These are phyloP conservation scores for Leccinum subgranulosum DNA, from an alignment of 768 basidiomycete genomes.

Conservation along the genomic window DNA sequence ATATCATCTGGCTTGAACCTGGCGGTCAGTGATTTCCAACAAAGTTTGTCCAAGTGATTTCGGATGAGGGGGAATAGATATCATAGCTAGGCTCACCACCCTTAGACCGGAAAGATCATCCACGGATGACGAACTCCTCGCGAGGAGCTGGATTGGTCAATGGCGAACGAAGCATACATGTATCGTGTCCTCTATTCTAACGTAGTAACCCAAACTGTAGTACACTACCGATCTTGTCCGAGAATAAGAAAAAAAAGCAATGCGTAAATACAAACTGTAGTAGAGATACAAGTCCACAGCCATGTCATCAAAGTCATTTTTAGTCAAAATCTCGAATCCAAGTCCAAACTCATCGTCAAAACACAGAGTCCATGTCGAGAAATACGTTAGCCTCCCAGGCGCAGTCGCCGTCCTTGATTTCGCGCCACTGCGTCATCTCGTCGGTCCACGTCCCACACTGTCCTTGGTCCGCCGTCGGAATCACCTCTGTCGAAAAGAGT, in stretches of 20 bases:
- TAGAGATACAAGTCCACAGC: neutral
- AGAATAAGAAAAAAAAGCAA: neutral
- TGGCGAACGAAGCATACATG: neutral
- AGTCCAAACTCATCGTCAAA: slow-evolving; percentile 26
- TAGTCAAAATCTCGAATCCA: neutral
- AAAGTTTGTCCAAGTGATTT: no score
- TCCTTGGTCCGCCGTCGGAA: neutral
- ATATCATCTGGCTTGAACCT: no score
- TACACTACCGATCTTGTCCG: neutral
- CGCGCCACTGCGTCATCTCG: neutral
- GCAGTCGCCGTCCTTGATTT: neutral
- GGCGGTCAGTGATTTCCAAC: no score
- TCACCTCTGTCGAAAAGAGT: neutral
- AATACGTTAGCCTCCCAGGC: neutral
- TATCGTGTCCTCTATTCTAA: neutral
- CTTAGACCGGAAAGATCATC: no score
- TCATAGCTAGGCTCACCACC: no score
- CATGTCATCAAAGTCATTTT: neutral
- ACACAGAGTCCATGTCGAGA: neutral
- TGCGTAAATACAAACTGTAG: neutral
- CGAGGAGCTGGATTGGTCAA: no score
- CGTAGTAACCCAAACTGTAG: neutral
- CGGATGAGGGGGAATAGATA: no score
- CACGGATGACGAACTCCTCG: no score
- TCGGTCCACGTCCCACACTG: neutral